These are phyloP conservation scores for Choiromyces venosus DNA, from an alignment of 495 filamentous ascomycete species.

Conservation along the genomic window DNA sequence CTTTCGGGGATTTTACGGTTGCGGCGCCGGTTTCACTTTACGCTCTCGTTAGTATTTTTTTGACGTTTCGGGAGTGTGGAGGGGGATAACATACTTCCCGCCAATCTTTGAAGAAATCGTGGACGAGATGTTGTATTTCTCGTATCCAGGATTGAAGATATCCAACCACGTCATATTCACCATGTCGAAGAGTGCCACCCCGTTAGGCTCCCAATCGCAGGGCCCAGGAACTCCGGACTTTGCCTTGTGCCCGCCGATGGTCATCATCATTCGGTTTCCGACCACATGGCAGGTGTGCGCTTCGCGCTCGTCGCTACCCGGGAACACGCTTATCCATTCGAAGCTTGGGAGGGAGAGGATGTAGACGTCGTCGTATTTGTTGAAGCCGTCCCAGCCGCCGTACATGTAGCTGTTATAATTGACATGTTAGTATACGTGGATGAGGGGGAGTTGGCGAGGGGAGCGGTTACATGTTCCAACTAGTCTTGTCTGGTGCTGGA, in stretches of 20 bases:
- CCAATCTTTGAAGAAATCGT: conserved; percentile 11
- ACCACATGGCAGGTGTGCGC: conserved; percentile 32
- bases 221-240: conserved; percentile 7
- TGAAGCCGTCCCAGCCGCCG: conserved; percentile 21
- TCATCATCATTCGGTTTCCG: conserved; percentile 37
- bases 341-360: conserved; percentile 56
- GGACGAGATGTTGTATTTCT: conserved; percentile 13
- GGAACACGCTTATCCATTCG: conserved; percentile 45
- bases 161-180: conserved; percentile 10
- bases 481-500: conserved; percentile 52
- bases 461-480: conserved; percentile 49
- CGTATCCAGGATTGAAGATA: conserved; percentile 4
- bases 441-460: neutral
- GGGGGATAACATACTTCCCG: conserved; percentile 6
- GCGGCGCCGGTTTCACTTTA: conserved; percentile 3
- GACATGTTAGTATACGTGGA: neutral
- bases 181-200: conserved; percentile 27
- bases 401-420: conserved; percentile 23
- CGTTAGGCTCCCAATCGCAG: conserved; percentile 25
- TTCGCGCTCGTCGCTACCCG: conserved; percentile 22
- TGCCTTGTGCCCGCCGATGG: conserved; percentile 22
- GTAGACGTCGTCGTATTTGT: conserved; percentile 50
- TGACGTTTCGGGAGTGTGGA: neutral
- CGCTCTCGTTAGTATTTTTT: neutral
- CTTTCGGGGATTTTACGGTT: conserved; percentile 10